Base-by-base conservation (phyloP, 768 basidiomycete species). In the Ephemerocybe angulata region DNA sequence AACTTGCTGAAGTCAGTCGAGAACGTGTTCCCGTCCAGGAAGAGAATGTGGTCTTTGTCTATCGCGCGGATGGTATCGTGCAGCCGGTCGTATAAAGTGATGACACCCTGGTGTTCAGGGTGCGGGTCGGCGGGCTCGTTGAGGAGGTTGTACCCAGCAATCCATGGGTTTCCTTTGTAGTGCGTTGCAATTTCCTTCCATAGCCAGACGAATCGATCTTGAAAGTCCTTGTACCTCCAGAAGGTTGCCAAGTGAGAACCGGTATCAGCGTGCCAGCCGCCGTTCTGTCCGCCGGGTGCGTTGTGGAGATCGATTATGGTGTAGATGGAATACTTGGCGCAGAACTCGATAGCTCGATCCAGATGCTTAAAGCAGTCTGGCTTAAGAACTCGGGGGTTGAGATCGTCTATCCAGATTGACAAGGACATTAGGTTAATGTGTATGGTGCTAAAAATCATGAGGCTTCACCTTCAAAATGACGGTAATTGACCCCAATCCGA, bases 171-270 rank as follows among this genome's bases (percentile, higher is more conserved):
- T 41, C 75, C 78, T 55, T 76, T 84, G 72, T 92, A 92, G 62
- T 86, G 86, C 58, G 71, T 72, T 0, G 92, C 88, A 17, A 92
- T 74, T 59, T 86, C 70, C 43, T 78, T 78, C 90, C 90, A 92
- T 29, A 93, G 79, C 83, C 85, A 85, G 41, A 90, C 68, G 2
- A 82, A 70, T 0, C 89, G 81, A 65, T 92, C 87, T 65, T 92
- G 90, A 73, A 89, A 88, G 65, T 92, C 88, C 60, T 83, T 89
- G 74, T 92, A 87, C 22, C 75, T 76, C 87, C 88, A 93, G 74
- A 92, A 85, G 61, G 79, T 78, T 38, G 83, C 81, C 12, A 85
- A 73, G 64, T 86, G 86, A 2, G 78, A 78, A 0, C 86, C 87
- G 4, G 77, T 74, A 64, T 91, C 89, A n/a, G 78, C 77, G 67